Conservation (phyloP, 1,284 basidiomycete genomes). For the Cerioporus squamosus region DNA sequence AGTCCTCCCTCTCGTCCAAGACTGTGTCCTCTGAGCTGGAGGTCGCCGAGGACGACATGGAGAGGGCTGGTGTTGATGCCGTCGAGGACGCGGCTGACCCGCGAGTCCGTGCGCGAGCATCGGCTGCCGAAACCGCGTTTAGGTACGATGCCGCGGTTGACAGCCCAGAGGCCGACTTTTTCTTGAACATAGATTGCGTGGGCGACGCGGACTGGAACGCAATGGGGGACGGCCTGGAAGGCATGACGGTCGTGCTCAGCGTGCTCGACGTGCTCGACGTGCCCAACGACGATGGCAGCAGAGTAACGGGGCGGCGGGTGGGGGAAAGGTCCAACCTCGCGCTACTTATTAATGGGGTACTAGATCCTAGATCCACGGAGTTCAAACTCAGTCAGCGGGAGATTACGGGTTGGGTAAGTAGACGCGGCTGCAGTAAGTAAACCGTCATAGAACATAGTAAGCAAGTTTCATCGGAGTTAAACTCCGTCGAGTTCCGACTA, state of each 20-base stretch:
- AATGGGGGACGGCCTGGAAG: conserved; percentile 55
- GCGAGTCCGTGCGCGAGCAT: conserved; percentile 57
- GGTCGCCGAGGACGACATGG: conserved; percentile 69
- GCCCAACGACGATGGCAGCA: background rate
- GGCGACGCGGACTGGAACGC: conserved; percentile 50
- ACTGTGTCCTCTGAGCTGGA: conserved; percentile 66
- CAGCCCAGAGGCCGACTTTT: conserved; percentile 56
- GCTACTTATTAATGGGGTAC: conserved; percentile 7
- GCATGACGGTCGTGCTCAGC: conserved; percentile 19
- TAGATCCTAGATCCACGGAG: background rate
- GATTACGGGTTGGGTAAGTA: too few species aligned
- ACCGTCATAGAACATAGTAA: too few species aligned
- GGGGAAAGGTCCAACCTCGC: background rate
- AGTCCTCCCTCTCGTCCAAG: conserved; percentile 53
- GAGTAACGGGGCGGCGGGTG: background rate
- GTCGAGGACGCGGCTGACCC: conserved; percentile 54
- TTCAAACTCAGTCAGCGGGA: background rate
- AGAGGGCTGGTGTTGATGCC: conserved; percentile 71
- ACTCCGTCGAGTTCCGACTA: too few species aligned
- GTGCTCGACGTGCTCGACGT: conserved; percentile 7
- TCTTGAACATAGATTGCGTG: conserved; percentile 64
- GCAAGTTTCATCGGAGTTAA: too few species aligned
- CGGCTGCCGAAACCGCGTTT: conserved; percentile 71
- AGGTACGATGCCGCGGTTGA: conserved; percentile 73
- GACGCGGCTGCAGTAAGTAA: too few species aligned